Conservation (phyloP, 352 stramenopile genomes). For the Aphanomyces astaci region DNA sequence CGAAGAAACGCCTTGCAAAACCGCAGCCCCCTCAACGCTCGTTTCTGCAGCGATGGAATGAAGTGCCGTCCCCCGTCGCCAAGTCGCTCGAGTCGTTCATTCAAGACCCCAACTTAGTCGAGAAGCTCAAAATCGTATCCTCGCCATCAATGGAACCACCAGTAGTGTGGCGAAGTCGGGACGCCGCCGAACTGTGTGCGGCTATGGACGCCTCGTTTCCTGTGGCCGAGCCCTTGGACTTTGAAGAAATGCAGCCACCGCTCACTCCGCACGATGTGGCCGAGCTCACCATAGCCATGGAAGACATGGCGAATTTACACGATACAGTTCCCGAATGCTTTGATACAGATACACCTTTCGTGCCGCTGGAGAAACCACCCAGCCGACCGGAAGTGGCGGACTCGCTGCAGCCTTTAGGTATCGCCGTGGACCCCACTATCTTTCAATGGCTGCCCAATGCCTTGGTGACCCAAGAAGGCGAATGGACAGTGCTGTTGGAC, state of each 20-base stretch:
- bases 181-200: not conserved
- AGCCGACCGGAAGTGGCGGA: slow-evolving; percentile 1
- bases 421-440: not conserved
- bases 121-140: slow-evolving; percentile 14
- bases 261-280: not conserved
- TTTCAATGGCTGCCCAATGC: not conserved
- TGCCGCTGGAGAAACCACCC: not conserved
- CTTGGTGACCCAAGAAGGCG: not conserved
- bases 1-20: slow-evolving; percentile 1
- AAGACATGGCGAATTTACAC: not conserved
- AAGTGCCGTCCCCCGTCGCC: not conserved
- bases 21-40: not conserved
- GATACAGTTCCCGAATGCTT: not conserved
- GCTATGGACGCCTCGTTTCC: not conserved
- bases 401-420: not conserved
- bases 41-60: slow-evolving; percentile 14
- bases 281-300: not conserved
- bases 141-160: not conserved
- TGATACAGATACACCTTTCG: not conserved
- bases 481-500: slow-evolving; percentile 14
- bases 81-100: slow-evolving; percentile 16
- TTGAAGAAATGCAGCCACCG: not conserved
- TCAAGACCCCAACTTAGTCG: slow-evolving; percentile 20
- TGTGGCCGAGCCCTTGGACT: not conserved
- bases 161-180: not conserved